Conservation (phyloP, 495 filamentous ascomycete species). For the Friedmanniomyces endolithicus region DNA sequence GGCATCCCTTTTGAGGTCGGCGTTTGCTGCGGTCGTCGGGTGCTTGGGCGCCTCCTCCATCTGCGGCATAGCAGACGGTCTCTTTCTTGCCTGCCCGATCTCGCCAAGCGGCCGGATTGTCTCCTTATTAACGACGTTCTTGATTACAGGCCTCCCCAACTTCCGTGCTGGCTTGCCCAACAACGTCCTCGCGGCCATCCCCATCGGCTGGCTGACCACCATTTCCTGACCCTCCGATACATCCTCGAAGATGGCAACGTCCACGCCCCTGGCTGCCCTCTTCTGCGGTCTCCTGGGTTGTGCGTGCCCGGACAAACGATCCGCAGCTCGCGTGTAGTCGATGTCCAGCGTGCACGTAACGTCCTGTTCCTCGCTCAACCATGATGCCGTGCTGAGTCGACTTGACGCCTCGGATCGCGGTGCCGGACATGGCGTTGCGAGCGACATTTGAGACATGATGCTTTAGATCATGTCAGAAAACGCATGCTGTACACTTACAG, state of each 20-base stretch:
- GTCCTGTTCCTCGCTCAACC: background rate
- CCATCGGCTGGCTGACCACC: background rate
- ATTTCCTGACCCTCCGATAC: constrained; percentile 13
- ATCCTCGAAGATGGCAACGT: constrained; percentile 18
- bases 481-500: background rate
- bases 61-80: background rate
- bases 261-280: background rate
- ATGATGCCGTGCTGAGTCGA: background rate
- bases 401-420: background rate
- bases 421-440: constrained; percentile 18
- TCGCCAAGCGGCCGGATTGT: background rate
- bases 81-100: constrained; percentile 1
- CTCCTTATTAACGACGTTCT: background rate
- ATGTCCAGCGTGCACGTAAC: constrained; percentile 16
- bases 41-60: background rate
- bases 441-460: constrained; percentile 12
- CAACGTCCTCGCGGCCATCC: background rate
- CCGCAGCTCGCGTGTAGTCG: constrained; percentile 18
- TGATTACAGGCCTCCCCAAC: background rate
- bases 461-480: background rate
- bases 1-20: constrained; percentile 24
- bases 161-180: constrained; percentile 18
- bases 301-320: constrained; percentile 2
- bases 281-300: constrained; percentile 8
- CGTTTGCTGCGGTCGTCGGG: background rate